Evolutionary conservation across 495 filamentous ascomycete species (phyloP).

Genomic region (Massariosphaeria phaeospora): DNA sequence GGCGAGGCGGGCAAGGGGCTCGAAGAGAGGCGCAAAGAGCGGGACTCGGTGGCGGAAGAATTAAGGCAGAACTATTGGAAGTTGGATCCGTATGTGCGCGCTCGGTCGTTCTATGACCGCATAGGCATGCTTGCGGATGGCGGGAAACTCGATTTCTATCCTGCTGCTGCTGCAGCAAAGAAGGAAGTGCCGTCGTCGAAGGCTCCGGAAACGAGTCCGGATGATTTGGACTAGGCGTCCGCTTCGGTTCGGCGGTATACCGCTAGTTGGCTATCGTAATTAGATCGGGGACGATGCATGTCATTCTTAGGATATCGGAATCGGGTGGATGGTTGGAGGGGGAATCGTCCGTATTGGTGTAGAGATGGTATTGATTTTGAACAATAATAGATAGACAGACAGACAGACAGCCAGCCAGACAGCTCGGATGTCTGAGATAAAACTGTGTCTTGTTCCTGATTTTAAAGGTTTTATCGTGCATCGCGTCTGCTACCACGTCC

Average conservation of each 20-base stretch:
- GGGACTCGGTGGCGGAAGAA: slow-evolving; percentile 53
- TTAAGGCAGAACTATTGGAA: slow-evolving; percentile 78
- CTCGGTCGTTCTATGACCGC: slow-evolving; percentile 39
- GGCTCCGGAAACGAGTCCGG: slow-evolving; percentile 20
- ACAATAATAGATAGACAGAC: no score
- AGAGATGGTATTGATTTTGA: no score
- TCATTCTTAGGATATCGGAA: no score
- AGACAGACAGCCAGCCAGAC: no score
- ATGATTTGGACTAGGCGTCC: slow-evolving; percentile 28
- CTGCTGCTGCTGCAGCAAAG: slow-evolving; percentile 16
- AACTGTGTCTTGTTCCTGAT: no score
- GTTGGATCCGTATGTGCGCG: slow-evolving; percentile 42
- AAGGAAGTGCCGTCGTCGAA: slow-evolving; percentile 7
- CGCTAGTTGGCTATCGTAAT: no score
- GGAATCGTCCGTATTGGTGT: no score
- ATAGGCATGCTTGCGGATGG: slow-evolving; percentile 32
- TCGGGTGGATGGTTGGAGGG: no score
- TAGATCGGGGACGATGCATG: no score
- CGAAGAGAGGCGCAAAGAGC: slow-evolving; percentile 43
- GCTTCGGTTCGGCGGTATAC: background rate
- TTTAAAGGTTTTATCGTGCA: no score
- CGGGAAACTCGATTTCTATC: slow-evolving; percentile 40
- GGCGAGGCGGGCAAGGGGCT: slow-evolving; percentile 31
- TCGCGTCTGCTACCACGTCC: no score
- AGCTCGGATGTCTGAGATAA: no score